Percentiles rank a stretch among this genome's conserved stretches.
phyloP scores from a whole-genome alignment of 257 asterid genomes.

The Plantago elongata region DNA sequence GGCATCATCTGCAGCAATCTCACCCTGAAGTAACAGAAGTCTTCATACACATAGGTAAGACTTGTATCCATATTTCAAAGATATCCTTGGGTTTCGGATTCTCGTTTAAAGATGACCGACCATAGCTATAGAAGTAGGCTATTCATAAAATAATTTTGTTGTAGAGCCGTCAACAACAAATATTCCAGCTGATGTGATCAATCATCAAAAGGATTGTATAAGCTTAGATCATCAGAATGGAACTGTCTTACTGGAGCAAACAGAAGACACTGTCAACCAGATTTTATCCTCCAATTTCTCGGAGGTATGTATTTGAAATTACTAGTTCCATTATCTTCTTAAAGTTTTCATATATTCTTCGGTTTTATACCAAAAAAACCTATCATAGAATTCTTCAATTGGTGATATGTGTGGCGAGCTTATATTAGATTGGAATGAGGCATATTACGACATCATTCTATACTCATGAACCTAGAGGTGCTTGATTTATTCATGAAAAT shows the following conservation, averaged over 20 bases:
- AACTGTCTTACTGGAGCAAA: constrained; percentile 28
- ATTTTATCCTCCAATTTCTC: constrained; percentile 56
- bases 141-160: neutral
- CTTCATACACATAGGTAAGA: constrained; percentile 78
- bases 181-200: constrained; percentile 21
- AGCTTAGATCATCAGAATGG: constrained; percentile 20
- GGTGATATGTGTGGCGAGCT: too few relatives aligned
- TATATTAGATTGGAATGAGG: too few relatives aligned
- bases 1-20: constrained; percentile 56
- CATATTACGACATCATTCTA: too few relatives aligned
- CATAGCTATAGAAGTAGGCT: too few relatives aligned
- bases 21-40: constrained; percentile 92
- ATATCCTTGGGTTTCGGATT: too few relatives aligned
- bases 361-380: neutral
- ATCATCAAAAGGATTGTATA: constrained; percentile 26
- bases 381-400: neutral
- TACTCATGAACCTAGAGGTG: too few relatives aligned
- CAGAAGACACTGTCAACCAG: constrained; percentile 44
- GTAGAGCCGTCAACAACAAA: constrained; percentile 64
- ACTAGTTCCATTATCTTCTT: neutral
- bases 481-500: neutral
- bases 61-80: neutral
- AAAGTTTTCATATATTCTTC: neutral
- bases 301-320: constrained; percentile 38
- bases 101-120: too few relatives aligned